These are phyloP conservation scores for Saccharomycopsis fodiens DNA, from an alignment of 805 yeast genomes.

Conservation along the genomic window DNA sequence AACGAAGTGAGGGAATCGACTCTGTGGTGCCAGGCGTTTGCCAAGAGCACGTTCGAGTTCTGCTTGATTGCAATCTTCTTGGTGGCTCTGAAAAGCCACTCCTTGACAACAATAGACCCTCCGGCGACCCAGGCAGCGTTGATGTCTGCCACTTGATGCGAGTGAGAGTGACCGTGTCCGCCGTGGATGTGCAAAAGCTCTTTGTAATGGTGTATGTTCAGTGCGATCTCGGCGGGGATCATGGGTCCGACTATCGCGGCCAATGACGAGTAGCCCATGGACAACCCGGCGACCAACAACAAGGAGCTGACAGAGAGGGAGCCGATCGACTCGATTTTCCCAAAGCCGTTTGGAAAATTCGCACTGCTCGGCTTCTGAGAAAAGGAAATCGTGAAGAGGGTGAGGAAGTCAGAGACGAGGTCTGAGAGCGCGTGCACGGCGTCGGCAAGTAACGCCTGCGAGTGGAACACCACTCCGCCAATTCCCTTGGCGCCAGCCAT, in stretches of 20 bases:
- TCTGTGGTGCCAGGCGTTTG: conserved; percentile 99
- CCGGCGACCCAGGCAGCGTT: conserved; percentile 97
- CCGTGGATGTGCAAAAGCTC: conserved; percentile 21
- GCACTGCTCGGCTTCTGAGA: conserved; percentile 52
- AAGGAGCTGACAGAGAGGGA: conserved; percentile 82
- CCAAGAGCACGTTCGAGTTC: conserved; percentile 83
- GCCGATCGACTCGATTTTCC: conserved; percentile 89
- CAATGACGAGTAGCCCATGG: conserved; percentile 83
- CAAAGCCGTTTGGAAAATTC: conserved; percentile 79
- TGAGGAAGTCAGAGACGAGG: conserved; percentile 80
- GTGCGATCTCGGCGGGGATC: conserved; percentile 55
- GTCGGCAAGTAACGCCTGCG: conserved; percentile 91
- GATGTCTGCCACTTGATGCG: conserved; percentile 47
- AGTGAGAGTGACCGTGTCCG: conserved; percentile 30
- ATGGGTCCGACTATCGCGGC: conserved; percentile 59
- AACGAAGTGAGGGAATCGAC: conserved; percentile 88
- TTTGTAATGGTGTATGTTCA: conserved; percentile 28
- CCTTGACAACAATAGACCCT: conserved; percentile 81
- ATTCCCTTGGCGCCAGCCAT: conserved; percentile 82
- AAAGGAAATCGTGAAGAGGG: conserved; percentile 80
- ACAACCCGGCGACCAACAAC: conserved; percentile 77
- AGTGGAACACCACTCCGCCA: conserved; percentile 90
- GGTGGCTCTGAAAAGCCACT: conserved; percentile 80
- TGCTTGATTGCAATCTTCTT: conserved; percentile 67
- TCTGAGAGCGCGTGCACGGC: conserved; percentile 91